phyloP scores from a whole-genome alignment of 169 alveolate genomes.

The Blepharisma undulans region DNA sequence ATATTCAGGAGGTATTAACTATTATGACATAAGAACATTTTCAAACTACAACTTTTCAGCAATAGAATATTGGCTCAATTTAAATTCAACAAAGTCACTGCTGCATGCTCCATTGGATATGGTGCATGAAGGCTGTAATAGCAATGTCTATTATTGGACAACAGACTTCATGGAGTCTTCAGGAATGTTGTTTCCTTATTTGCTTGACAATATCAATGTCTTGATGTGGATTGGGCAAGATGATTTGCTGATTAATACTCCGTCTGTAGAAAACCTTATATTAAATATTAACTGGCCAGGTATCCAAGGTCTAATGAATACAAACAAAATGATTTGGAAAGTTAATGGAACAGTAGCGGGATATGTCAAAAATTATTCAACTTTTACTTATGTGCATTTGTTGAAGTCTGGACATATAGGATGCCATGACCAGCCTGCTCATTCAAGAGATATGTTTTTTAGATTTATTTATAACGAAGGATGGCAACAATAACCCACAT shows the following conservation, averaged over 20 bases:
- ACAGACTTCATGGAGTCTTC: constrained; percentile 13
- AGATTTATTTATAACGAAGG: constrained; percentile 33
- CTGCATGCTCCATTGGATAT: constrained; percentile 13
- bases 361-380: constrained; percentile 43
- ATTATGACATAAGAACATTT: background rate
- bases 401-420: constrained; percentile 72
- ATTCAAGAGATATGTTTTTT: constrained; percentile 43
- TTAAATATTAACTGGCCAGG: constrained; percentile 45
- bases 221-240: constrained; percentile 35
- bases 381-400: constrained; percentile 56
- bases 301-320: constrained; percentile 18
- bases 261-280: background rate
- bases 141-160: background rate
- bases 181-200: background rate
- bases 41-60: background rate
- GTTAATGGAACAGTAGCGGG: constrained; percentile 67
- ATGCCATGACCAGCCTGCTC: constrained; percentile 59
- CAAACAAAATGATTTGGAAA: constrained; percentile 47
- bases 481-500: background rate
- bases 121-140: background rate
- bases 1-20: constrained; percentile 25
- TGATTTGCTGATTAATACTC: constrained; percentile 31
- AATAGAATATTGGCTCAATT: background rate
- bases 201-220: constrained; percentile 5
- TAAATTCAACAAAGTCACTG: background rate